Evolutionary conservation across 1,284 basidiomycete species (phyloP), one percentile per base, ranked within the genome.

Genomic region (Cystodermella granulosa): DNA sequence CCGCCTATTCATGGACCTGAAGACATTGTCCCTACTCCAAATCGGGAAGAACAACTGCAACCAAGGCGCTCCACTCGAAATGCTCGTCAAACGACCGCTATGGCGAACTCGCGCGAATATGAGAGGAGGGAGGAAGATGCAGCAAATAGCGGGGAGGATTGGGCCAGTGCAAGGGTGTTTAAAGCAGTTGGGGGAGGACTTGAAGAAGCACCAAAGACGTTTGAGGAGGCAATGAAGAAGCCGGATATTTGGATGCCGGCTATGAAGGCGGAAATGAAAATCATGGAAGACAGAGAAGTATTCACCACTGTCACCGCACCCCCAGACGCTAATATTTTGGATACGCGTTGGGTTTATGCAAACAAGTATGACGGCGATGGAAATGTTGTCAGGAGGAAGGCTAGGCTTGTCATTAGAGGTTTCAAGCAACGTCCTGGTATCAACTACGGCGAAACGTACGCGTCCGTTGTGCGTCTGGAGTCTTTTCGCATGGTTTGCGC

Each of bases 391-490:
- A 47, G 49, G 14, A 48, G 55, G 39, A 70, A 70, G 42, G 67
- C 63, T 18, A 42, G 62, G 2, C 39, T 72, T 0, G 63, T 69
- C 1, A 67, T 61, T 1, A 55, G 64, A 31, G 69, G 69, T 2
- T 74, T 67, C 51, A 54, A 51, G 46, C 65, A 67, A 41, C 40
- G 42, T 0, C 54, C 53, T 1, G 62, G 57, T 1, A 45, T 60
- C 16, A 57, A 66, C 34, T 69, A 56, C 34, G 57, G 57, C 4
- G 60, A 70, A 5, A 71, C 64, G 0, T 72, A 59, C 40, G 58
- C 67, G 0, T 63, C 68, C 0, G 66, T 69, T 0, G 60, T 62
- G 3, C 45, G 56, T 1, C 56, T 66, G 4, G 51, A 62, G 8
- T 63, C 68, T 0, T 50, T 73, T 1, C 42, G 58, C 0, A 50